Evolutionary conservation across 345 rosid species (phyloP).

Genomic region (Punica granatum): DNA sequence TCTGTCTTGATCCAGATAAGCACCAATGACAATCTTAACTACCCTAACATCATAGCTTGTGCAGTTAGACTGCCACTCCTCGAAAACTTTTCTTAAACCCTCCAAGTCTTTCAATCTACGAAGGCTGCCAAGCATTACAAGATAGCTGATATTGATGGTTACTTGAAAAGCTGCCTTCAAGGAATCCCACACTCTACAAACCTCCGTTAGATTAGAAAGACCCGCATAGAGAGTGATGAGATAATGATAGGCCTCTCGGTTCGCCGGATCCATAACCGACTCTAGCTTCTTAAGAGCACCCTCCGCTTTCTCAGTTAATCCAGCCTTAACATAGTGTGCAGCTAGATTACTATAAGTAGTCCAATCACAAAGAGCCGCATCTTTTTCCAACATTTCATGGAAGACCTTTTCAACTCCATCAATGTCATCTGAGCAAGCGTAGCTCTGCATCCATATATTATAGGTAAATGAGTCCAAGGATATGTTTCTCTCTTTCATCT

Average conservation of each 20-base stretch:
- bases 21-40: slow-evolving; percentile 35
- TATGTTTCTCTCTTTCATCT: slow-evolving; percentile 47
- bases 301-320: slow-evolving; percentile 56
- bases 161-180: slow-evolving; percentile 35
- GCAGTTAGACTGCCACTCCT: slow-evolving; percentile 65
- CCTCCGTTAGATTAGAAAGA: slow-evolving; percentile 41
- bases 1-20: slow-evolving; percentile 42
- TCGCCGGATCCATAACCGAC: slow-evolving; percentile 27
- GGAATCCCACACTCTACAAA: slow-evolving; percentile 49
- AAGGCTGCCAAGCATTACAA: slow-evolving; percentile 49
- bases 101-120: slow-evolving; percentile 47
- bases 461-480: slow-evolving; percentile 27
- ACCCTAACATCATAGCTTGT: slow-evolving; percentile 54
- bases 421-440: slow-evolving; percentile 34
- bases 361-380: slow-evolving; percentile 36
- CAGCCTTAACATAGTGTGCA: slow-evolving; percentile 51
- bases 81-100: slow-evolving; percentile 38
- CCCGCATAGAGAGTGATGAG: slow-evolving; percentile 57
- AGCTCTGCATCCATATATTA: slow-evolving; percentile 54
- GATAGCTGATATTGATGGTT: slow-evolving; percentile 45
- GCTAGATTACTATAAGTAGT: slow-evolving; percentile 47
- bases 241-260: slow-evolving; percentile 60
- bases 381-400: slow-evolving; percentile 31
- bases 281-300: slow-evolving; percentile 51
- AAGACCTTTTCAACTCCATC: slow-evolving; percentile 45